Base-by-base conservation (phyloP, 169 alveolate genomes). In the Plasmodium billcollinsi region DNA sequence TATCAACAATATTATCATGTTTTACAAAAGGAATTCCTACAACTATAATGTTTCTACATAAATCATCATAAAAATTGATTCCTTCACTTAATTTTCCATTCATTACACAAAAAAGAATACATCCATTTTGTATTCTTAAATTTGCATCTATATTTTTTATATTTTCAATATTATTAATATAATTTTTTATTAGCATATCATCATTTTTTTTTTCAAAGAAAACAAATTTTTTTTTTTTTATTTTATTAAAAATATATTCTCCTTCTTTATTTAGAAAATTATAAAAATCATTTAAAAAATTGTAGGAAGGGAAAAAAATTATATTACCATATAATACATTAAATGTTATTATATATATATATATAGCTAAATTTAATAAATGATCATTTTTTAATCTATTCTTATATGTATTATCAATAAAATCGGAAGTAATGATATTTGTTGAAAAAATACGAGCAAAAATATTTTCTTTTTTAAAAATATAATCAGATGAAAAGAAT, bases 11-110 rank as follows among this genome's bases (percentile, higher is more conserved):
- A 39, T 95, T 75, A 9, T 75, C 89, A 15, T 58, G 58, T 49
- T 75, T 75, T 0, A 98, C 97, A 80, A 95, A 99, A 18, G 99
- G 99, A 9, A 98, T 94, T 2, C 99, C 99, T 8, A 97, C 96
- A 4, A 98, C 93, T 21, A 99, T 80, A 2, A 99, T 97, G 3
- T 96, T 92, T 71, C 99, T 92, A 21, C 99, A 99, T 21, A 97
- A 92, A 20, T 96, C 97, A 93, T 98, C 99, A 21, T 97, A 88
- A 89, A 99, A 99, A 91, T 99, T 97, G 56, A 99, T 98, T 14
- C 99, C 99, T 91, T 99, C 99, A 49, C 99, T 97, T 14, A 97
- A 94, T 59, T 69, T 88, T 45, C 93, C 96, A 47, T 93, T 94
- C 73, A 88, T 92, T 2, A 94, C 95, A 6, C 99, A 97, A 61